Evolutionary conservation across 2,329 filamentous ascomycete genomes (phyloP).

Genomic region (Exophiala spinifera): DNA sequence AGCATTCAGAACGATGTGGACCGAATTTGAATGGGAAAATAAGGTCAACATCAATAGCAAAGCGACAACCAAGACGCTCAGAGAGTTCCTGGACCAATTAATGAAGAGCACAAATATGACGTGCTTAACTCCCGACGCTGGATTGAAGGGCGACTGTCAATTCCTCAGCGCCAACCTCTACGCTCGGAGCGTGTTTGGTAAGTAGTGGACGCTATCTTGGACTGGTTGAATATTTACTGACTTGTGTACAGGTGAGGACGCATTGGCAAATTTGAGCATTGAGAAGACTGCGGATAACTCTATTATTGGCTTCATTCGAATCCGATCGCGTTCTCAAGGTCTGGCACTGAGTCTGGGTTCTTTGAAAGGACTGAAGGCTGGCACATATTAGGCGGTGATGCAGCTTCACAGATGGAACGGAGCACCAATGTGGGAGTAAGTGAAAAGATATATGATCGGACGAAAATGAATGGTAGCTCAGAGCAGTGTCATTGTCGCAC

Average conservation of each 20-base stretch:
- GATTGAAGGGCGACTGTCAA: constrained; percentile 94
- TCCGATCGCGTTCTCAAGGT: constrained; percentile 94
- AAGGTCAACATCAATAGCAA: constrained; percentile 99
- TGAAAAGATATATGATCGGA: neutral
- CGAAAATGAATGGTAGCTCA: neutral
- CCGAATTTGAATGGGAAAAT: constrained; percentile 99
- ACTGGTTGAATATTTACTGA: neutral
- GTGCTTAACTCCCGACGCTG: constrained; percentile 93
- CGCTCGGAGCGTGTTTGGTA: constrained; percentile 96
- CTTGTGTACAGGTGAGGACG: constrained; percentile 78
- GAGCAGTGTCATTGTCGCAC: neutral
- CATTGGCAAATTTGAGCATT: constrained; percentile 92
- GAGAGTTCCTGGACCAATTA: constrained; percentile 87
- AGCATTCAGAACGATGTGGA: constrained; percentile 99
- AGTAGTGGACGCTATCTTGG: constrained; percentile 40
- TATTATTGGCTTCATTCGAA: constrained; percentile 95
- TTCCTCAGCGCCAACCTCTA: constrained; percentile 97
- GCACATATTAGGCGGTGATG: constrained; percentile 24
- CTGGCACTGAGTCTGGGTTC: constrained; percentile 90
- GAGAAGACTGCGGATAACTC: constrained; percentile 96
- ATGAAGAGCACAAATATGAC: constrained; percentile 99
- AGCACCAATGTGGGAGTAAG: no score
- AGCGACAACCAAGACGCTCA: constrained; percentile 68
- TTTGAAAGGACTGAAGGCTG: constrained; percentile 87
- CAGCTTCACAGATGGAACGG: no score